These are phyloP conservation scores for Daldinia vernicosa DNA, from an alignment of 495 filamentous ascomycete genomes.

Conservation along the genomic window DNA sequence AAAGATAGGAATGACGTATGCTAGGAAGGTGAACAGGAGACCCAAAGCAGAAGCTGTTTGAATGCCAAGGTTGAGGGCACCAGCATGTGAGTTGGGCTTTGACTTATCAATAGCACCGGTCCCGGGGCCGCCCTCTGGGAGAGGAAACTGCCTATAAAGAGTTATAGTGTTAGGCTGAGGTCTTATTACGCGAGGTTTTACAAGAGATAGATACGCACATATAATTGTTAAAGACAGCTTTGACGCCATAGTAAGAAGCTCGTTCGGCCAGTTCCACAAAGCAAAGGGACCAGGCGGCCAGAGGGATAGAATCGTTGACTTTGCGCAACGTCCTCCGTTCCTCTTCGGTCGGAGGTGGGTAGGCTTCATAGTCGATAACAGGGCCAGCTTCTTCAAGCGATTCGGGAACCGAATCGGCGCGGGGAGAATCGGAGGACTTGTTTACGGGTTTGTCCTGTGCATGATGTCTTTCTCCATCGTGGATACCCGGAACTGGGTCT, in stretches of 20 bases:
- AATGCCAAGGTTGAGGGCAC: constrained; percentile 53
- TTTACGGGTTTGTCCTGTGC: background rate
- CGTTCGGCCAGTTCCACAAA: constrained; percentile 61
- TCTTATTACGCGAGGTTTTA: background rate
- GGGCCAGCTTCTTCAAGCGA: constrained; percentile 13
- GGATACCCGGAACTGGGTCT: background rate
- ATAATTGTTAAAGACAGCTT: constrained; percentile 61
- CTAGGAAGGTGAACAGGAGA: constrained; percentile 62
- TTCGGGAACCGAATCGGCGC: constrained; percentile 10
- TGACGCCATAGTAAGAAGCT: constrained; percentile 59
- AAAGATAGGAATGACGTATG: constrained; percentile 63
- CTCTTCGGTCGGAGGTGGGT: constrained; percentile 55
- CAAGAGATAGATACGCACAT: constrained; percentile 22
- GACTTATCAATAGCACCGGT: constrained; percentile 53
- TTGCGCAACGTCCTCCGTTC: constrained; percentile 59
- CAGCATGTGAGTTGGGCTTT: constrained; percentile 45
- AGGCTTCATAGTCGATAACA: constrained; percentile 31
- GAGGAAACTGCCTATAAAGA: constrained; percentile 49
- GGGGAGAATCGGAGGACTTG: background rate
- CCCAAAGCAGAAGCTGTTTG: constrained; percentile 61
- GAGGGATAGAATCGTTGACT: constrained; percentile 55
- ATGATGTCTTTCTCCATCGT: background rate
- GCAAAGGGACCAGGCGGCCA: constrained; percentile 56
- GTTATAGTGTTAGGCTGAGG: background rate
- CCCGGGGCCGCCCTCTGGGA: constrained; percentile 62